Percentiles rank a stretch among this genome's conserved stretches.
Evolutionary conservation across 441 rosid genomes (phyloP).

Genomic region (Gossypium schwendimanii): DNA sequence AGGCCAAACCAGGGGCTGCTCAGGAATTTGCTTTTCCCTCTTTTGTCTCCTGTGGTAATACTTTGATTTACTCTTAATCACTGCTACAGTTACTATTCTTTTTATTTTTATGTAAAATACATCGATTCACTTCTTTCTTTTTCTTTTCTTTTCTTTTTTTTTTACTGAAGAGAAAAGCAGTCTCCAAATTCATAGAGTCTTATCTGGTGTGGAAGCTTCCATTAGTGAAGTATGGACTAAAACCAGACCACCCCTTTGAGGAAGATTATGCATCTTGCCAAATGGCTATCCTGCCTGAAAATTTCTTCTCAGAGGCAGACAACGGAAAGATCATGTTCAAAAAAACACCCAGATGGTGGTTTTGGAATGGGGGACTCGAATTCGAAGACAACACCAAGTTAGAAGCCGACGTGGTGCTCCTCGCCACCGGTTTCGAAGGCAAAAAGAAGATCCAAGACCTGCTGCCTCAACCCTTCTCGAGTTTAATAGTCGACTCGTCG

Average conservation of each 20-base stretch:
- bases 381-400: slow-evolving; percentile 38
- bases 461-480: slow-evolving; percentile 35
- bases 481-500: slow-evolving; percentile 23
- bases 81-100: neutral
- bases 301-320: slow-evolving; percentile 49
- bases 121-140: too few species aligned
- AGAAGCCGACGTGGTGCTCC: slow-evolving; percentile 52
- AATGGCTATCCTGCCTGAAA: slow-evolving; percentile 50
- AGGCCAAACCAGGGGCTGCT: slow-evolving; percentile 35
- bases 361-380: slow-evolving; percentile 40
- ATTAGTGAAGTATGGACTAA: slow-evolving; percentile 37
- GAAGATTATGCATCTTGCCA: slow-evolving; percentile 61
- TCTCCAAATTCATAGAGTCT: slow-evolving; percentile 55
- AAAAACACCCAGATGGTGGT: slow-evolving; percentile 45
- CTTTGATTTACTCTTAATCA: too few species aligned
- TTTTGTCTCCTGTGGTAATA: slow-evolving; percentile 41
- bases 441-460: slow-evolving; percentile 37
- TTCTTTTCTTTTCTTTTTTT: neutral
- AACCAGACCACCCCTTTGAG: slow-evolving; percentile 50
- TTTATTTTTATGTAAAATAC: neutral
- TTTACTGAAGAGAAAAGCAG: slow-evolving; percentile 27
- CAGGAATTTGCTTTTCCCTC: slow-evolving; percentile 27
- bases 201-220: slow-evolving; percentile 45
- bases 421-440: slow-evolving; percentile 50
- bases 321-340: slow-evolving; percentile 48